Evolutionary conservation across 2,329 filamentous ascomycete genomes (phyloP), one percentile per base, ranked within the genome.

Genomic region (Metarhizium robertsii): DNA sequence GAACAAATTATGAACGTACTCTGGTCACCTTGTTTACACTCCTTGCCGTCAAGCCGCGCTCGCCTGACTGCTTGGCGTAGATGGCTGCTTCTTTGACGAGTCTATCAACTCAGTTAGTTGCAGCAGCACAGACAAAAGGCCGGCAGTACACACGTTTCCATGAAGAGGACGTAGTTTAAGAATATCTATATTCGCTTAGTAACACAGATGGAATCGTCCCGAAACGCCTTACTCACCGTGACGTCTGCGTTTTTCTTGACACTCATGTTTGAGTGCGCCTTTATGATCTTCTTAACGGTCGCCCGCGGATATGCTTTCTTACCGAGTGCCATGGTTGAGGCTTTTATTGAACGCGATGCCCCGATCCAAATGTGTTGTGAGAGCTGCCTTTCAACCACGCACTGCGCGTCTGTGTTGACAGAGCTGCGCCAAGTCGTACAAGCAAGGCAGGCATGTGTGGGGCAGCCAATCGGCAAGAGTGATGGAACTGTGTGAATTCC

Each of bases 211-310:
- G 34, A 34, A 20, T 43, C 52, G 55, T 58, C 61, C 4, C 56
- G 60, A 62, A 57, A 54, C 48, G 58, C 32, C 29, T 56, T 18
- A 34, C 40, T 58, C 72, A 95, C 90, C 73, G 92, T 77, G 56
- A 95, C 84, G 71, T 96, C 92, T 34, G 85, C 87, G 70, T 94
- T 92, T 71, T 90, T 94, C 75, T 86, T 90, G 60, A 95, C 71
- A 60, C 81, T 87, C 67, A 86, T 84, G 60, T 88, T 87, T 8
- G 90, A 87, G 70, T 95, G 90, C 18, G 90, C 90, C 73, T 95
- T 96, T 65, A 95, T 79, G 58, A 95, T 92, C 71, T 91, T 92
- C 71, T 91, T 94, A 63, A 96, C 78, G 0, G 89, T 94, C 18
- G 83, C 85, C 59, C 91, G 85, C 11, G 91, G 91, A 65, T 95